Conservation (phyloP, 495 filamentous ascomycete genomes). For the Penicillium nucicola region DNA sequence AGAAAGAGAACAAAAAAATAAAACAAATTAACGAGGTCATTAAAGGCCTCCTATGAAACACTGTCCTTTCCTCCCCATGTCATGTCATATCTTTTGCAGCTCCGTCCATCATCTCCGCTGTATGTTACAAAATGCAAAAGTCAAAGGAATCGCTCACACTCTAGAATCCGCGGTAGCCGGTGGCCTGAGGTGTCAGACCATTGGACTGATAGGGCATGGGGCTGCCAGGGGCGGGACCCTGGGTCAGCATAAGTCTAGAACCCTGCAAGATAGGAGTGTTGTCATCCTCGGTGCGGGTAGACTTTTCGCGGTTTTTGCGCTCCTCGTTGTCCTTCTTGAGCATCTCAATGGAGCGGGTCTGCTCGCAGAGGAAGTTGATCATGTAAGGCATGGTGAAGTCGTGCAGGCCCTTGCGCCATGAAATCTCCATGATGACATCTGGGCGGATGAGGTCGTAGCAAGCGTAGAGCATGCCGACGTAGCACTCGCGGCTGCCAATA, state of each 20-base stretch:
- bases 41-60: conserved; percentile 10
- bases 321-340: conserved; percentile 97
- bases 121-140: conserved; percentile 40
- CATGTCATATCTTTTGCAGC: conserved; percentile 25
- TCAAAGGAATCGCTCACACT: conserved; percentile 7
- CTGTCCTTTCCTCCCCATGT: conserved; percentile 9
- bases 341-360: conserved; percentile 76
- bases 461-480: conserved; percentile 97
- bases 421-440: conserved; percentile 89
- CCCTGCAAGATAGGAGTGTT: conserved; percentile 90
- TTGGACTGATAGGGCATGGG: conserved; percentile 73
- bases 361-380: conserved; percentile 95
- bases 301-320: conserved; percentile 83
- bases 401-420: conserved; percentile 90
- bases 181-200: conserved; percentile 76
- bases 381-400: conserved; percentile 99
- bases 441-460: conserved; percentile 97
- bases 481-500: conserved; percentile 98
- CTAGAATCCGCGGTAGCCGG: conserved; percentile 66
- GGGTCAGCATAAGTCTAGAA: conserved; percentile 95
- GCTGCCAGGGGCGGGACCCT: conserved; percentile 65
- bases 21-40: conserved; percentile 26
- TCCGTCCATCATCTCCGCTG: conserved; percentile 33
- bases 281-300: conserved; percentile 85
- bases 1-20: conserved; percentile 16